These are phyloP conservation scores for Laburnicola sp. DNA, from an alignment of 2,329 filamentous ascomycete genomes.

Conservation along the genomic window DNA sequence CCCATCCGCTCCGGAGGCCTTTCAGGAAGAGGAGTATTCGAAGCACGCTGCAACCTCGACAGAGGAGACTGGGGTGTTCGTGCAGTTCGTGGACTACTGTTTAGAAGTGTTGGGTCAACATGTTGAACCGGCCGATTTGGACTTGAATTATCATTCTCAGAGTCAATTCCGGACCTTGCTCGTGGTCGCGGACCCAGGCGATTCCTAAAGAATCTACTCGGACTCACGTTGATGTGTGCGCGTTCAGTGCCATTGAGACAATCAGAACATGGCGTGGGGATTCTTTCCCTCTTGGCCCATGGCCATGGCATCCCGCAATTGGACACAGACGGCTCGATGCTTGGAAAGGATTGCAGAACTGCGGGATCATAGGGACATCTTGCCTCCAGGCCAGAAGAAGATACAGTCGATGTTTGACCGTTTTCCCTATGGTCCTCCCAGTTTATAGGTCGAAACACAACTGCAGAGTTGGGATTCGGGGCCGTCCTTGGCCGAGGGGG, in stretches of 20 bases:
- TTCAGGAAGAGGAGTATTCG: neutral
- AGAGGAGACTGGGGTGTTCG: neutral
- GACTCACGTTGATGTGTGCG: slow-evolving; percentile 4
- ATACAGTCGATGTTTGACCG: neutral
- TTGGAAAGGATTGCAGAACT: neutral
- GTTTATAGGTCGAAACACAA: neutral
- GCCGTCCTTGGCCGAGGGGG: neutral
- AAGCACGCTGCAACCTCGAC: neutral
- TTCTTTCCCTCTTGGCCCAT: neutral
- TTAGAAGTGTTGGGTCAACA: neutral
- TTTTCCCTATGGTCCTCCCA: neutral
- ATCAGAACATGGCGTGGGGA: slow-evolving; percentile 2
- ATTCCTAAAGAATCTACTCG: neutral
- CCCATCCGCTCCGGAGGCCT: neutral
- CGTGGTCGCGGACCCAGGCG: neutral
- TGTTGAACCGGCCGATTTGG: neutral
- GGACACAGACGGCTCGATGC: neutral
- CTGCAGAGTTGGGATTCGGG: neutral
- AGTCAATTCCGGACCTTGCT: neutral
- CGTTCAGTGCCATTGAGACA: slow-evolving; percentile 2
- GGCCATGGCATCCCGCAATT: neutral
- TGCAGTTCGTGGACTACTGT: neutral
- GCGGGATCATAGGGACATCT: slow-evolving; percentile 2
- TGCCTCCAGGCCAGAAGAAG: neutral
- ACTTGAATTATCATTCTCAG: neutral